Evolutionary conservation across 306 rosid species (phyloP), one percentile per base, ranked within the genome.

Genomic region (Castanea mollissima): DNA sequence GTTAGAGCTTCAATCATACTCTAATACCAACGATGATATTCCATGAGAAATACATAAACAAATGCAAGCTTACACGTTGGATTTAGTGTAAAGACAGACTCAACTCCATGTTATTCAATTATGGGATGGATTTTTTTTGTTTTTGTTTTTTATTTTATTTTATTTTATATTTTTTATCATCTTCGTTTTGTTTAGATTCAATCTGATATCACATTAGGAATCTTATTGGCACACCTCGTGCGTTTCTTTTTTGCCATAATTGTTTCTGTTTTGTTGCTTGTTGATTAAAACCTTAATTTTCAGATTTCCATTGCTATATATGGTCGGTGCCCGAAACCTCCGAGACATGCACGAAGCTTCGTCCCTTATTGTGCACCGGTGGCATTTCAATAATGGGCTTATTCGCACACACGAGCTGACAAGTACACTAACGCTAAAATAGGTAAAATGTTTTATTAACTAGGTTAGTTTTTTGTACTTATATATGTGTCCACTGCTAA

Each of bases 51-150:
- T 29, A 51, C 9, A 15, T 64, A 64, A 15, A 89, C 21, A 74
- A 81, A 81, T 41, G 27, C 8, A 83, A 74, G 74, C 56, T 89
- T 82, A 84, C 89, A 81, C 90, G 83, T 91, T 85, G 96, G 92
- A 88, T 79, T 88, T 78, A 86, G 89, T 63, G 90, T 84, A 81
- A 79, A 81, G 92, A 90, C 95, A 89, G 93, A 78, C 67, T 89
- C 79, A 84, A 81, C 77, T 82, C 96, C 96, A 89, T 90, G 91
- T 91, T 91, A 83, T 84, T 84, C 89, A 80, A 89, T 85, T 82
- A 88, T 88, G 83, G 73, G 73, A 73, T 82, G 20, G 55, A n/a
- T n/a, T n/a, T n/a, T 25, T 32, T 65, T 18, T 41, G 5, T 34
- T 34, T 34, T 5, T 34, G 8, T 32, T 65, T 21, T 1, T 25